These are phyloP conservation scores for Pseudotsuga menziesii DNA, from an alignment of 75 land plant genomes.

Conservation along the genomic window DNA sequence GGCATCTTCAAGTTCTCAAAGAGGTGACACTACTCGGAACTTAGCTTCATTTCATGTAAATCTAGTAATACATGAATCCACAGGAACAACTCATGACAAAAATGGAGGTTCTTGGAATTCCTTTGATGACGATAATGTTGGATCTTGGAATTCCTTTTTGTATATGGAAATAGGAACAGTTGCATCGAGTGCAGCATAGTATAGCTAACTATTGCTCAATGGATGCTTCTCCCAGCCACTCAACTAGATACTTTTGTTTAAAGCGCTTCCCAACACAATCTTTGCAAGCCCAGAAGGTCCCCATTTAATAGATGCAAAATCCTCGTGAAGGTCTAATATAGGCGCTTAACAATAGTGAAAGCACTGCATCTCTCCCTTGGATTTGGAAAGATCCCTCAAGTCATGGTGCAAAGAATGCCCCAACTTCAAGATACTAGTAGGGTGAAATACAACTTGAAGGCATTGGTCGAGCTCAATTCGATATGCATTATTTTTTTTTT, in stretches of 20 bases:
- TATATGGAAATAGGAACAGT: too few relatives aligned
- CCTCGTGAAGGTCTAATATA: conserved; percentile 64
- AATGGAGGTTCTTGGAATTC: too few relatives aligned
- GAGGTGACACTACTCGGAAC: conserved; percentile 86
- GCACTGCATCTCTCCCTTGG: conserved; percentile 51
- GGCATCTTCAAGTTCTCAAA: conserved; percentile 75
- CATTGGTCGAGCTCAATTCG: neutral
- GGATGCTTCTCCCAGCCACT: too few relatives aligned
- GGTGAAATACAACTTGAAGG: conserved; percentile 39
- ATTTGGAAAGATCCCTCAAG: conserved; percentile 42
- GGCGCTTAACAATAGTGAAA: conserved; percentile 43
- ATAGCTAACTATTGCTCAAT: too few relatives aligned
- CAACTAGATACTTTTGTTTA: too few relatives aligned
- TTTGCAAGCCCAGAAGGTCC: too few relatives aligned
- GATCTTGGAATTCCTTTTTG: too few relatives aligned
- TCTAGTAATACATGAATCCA: conserved; percentile 84
- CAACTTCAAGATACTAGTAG: conserved; percentile 53
- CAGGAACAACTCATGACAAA: conserved; percentile 84
- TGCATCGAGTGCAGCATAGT: too few relatives aligned
- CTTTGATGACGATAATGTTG: too few relatives aligned
- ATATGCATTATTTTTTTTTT: conserved; percentile 34
- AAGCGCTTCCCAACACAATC: too few relatives aligned
- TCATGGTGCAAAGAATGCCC: conserved; percentile 70
- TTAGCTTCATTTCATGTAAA: conserved; percentile 96
- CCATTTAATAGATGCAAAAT: too few relatives aligned